phyloP scores from a whole-genome alignment of 2,329 filamentous ascomycete genomes.

The Colletotrichum neosansevieriae region DNA sequence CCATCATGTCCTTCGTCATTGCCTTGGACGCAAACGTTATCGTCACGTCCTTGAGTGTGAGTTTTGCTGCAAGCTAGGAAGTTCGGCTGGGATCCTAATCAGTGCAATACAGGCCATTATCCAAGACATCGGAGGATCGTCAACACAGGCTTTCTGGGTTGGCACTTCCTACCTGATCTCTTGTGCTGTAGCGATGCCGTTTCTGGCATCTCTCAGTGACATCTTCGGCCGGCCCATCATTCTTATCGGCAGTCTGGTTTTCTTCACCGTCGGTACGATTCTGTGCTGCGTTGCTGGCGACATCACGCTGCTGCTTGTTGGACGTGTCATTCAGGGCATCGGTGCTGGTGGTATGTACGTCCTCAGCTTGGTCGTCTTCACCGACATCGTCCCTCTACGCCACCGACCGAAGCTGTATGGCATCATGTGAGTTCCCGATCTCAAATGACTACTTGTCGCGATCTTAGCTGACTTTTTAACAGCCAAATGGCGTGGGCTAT shows the following conservation, averaged over 20 bases:
- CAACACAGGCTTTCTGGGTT: conserved; percentile 47
- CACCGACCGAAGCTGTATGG: conserved; percentile 57
- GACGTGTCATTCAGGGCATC: conserved; percentile 54
- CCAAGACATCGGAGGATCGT: conserved; percentile 43
- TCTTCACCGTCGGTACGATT: conserved; percentile 59
- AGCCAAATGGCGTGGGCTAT: conserved; percentile 53
- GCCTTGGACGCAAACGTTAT: conserved; percentile 39
- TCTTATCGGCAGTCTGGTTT: conserved; percentile 48
- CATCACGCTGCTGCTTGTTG: conserved; percentile 51
- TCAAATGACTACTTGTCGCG: too few relatives aligned
- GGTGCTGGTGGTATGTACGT: conserved; percentile 57
- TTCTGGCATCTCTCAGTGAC: conserved; percentile 49
- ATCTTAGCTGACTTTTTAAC: not conserved
- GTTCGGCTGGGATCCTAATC: too few relatives aligned
- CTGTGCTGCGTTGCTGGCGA: conserved; percentile 51
- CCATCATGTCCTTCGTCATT: conserved; percentile 40
- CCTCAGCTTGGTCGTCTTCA: conserved; percentile 54
- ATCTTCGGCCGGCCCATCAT: conserved; percentile 51
- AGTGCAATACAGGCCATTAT: conserved; percentile 42
- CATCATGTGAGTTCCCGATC: conserved; percentile 47
- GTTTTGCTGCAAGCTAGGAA: not conserved
- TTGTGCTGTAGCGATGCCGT: conserved; percentile 46
- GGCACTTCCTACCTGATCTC: conserved; percentile 46
- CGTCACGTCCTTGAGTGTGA: conserved; percentile 36
- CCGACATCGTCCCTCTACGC: conserved; percentile 56